Conservation (phyloP, 2,329 filamentous ascomycete species). For the Aspergillus tamarii region DNA sequence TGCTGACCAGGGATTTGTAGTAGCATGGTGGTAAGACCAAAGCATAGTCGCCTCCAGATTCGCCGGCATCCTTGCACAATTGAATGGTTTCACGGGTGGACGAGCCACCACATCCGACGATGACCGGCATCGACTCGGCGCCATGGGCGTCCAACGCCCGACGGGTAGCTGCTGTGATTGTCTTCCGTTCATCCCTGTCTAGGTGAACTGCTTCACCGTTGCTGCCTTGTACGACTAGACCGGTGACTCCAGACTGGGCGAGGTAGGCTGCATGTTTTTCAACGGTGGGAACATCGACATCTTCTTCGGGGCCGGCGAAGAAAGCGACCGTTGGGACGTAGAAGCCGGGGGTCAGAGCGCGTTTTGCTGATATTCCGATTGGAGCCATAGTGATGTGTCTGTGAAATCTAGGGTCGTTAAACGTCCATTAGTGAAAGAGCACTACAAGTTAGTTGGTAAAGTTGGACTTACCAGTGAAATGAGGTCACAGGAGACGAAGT, state of each 20-base stretch:
- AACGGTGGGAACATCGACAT: slow-evolving; percentile 67
- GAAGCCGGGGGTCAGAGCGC: slow-evolving; percentile 54
- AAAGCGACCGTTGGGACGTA: slow-evolving; percentile 77
- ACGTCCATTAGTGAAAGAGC: background rate
- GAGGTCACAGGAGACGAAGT: background rate
- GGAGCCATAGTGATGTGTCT: slow-evolving; percentile 24
- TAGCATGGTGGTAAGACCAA: slow-evolving; percentile 77
- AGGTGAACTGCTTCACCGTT: slow-evolving; percentile 84
- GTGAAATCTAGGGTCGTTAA: slow-evolving; percentile 4
- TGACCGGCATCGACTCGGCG: slow-evolving; percentile 68
- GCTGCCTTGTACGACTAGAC: slow-evolving; percentile 76
- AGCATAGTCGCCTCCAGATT: slow-evolving; percentile 73
- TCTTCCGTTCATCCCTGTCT: slow-evolving; percentile 68
- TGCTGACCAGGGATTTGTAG: slow-evolving; percentile 69
- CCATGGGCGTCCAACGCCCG: slow-evolving; percentile 69
- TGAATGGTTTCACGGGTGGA: slow-evolving; percentile 74
- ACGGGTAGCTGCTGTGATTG: slow-evolving; percentile 71
- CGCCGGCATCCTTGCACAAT: slow-evolving; percentile 69
- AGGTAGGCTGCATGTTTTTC: slow-evolving; percentile 66
- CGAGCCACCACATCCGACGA: slow-evolving; percentile 75
- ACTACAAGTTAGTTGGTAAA: background rate
- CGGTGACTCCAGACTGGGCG: slow-evolving; percentile 71
- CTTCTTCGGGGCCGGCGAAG: slow-evolving; percentile 66
- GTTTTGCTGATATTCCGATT: slow-evolving; percentile 25
- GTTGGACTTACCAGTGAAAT: background rate